Conservation (phyloP, 2,329 filamentous ascomycete genomes). For the Aspergillus fumigatus region DNA sequence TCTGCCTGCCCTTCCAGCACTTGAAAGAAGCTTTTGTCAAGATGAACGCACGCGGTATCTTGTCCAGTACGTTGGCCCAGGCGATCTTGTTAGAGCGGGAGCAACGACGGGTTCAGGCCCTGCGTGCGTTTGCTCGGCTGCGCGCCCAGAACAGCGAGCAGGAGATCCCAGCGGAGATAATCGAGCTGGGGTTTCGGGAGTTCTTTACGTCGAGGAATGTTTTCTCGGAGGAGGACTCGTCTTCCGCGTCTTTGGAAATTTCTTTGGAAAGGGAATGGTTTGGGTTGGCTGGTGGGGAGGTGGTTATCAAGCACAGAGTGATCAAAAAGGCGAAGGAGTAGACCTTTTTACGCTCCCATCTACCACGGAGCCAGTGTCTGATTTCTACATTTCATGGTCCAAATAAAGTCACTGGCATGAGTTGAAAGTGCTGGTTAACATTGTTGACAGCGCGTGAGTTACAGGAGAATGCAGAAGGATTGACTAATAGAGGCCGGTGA, state of each 20-base stretch:
- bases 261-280: constrained; percentile 15
- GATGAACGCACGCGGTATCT: constrained; percentile 11
- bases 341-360: not conserved
- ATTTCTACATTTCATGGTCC: not conserved
- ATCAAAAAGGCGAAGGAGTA: not conserved
- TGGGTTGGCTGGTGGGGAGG: constrained; percentile 6
- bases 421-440: too few species aligned
- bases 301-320: not conserved
- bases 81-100: constrained; percentile 27
- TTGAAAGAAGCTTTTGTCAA: constrained; percentile 17
- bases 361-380: not conserved
- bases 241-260: constrained; percentile 4
- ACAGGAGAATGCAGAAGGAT: not conserved
- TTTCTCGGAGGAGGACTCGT: not conserved
- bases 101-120: constrained; percentile 21
- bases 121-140: constrained; percentile 9
- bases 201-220: constrained; percentile 3
- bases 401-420: not conserved
- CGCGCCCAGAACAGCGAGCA: not conserved
- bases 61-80: constrained; percentile 14
- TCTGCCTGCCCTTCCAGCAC: constrained; percentile 23
- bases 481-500: not conserved
- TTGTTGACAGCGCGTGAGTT: not conserved
- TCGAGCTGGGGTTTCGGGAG: constrained; percentile 22
- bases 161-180: constrained; percentile 5